A percentile compares a stretch with the other conserved stretches of the same genome.
Conservation (phyloP, 768 basidiomycete species). For the Russula lepida region DNA sequence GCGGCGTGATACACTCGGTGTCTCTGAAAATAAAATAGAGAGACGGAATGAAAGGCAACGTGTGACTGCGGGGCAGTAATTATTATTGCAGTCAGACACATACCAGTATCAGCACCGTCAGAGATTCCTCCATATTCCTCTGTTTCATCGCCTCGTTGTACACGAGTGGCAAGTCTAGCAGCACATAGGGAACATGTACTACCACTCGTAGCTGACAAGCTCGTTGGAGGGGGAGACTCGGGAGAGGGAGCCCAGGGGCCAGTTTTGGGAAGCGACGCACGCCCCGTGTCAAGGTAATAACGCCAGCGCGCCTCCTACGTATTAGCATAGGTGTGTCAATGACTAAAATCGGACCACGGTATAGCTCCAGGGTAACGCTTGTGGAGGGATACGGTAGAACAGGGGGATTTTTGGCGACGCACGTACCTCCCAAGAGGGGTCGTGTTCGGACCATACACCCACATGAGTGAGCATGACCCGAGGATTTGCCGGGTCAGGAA, state of each 20-base stretch:
- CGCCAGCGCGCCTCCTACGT: background rate
- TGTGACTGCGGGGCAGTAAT: background rate
- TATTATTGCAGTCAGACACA: background rate
- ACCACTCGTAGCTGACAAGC: background rate
- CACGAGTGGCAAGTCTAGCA: background rate
- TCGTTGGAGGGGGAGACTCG: too few species aligned
- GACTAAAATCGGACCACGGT: background rate
- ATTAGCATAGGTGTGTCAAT: background rate
- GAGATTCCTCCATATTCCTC: background rate
- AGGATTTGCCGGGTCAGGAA: too few species aligned
- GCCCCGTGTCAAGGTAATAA: background rate
- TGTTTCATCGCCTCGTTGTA: background rate
- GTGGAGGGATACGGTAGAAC: background rate
- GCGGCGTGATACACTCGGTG: background rate
- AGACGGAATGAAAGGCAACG: background rate
- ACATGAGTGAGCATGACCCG: background rate
- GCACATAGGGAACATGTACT: slow-evolving; percentile 1
- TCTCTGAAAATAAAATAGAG: background rate
- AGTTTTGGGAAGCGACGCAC: background rate
- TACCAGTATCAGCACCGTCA: background rate
- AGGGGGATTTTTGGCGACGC: too few species aligned
- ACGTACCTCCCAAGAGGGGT: background rate
- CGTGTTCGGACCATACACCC: background rate
- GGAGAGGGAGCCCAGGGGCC: background rate
- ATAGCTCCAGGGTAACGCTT: background rate